Base-by-base conservation (phyloP, 257 asterid genomes). In the Osmanthus fragrans region DNA sequence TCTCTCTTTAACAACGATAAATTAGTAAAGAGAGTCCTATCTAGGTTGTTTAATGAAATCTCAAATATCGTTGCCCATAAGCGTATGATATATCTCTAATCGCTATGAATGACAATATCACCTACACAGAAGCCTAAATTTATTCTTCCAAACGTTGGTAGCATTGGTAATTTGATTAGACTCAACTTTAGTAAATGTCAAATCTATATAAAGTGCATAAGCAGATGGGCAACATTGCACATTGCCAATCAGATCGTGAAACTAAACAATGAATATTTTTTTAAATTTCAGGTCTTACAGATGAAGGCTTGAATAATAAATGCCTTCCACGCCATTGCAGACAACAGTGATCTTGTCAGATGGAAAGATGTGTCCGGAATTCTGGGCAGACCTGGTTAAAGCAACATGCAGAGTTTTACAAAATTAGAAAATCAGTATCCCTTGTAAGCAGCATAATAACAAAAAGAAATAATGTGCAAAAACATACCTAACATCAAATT, bases 301-400 rank as follows among this genome's bases (percentile, higher is more conserved):
- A 83, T 93, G 99, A 69, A 92, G 91, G 77, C 87, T 85, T 73
- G 97, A 88, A 86, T 65, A 86, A 76, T 96, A 96, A 73, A 82
- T 80, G 86, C 88, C 99, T 85, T 88, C 96, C 73, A 93, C 76
- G 32, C 92, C 90, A 86, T 86, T 79, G 89, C 99, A 96, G 82
- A 93, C 88, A 76, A 96, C 97, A 37, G 82, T 65, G 73, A 93
- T 75, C 69, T 85, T 92, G 69, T 90, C 90, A 68, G 97, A 96
- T 6, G 80, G 83, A 72, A 32, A 78, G 78, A 79, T 81, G 80
- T 86, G 78, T 78, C 71, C 90, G 76, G 56, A 78, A 51, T 71
- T 79, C 82, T 89, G 91, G 64, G 82, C 82, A 19, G 88, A 80
- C 77, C 98, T 93, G 85, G 69, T 66, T 36, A 74, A 69, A 63